Base-by-base conservation (phyloP, 2,329 filamentous ascomycete genomes). In the Penicillium sp. region DNA sequence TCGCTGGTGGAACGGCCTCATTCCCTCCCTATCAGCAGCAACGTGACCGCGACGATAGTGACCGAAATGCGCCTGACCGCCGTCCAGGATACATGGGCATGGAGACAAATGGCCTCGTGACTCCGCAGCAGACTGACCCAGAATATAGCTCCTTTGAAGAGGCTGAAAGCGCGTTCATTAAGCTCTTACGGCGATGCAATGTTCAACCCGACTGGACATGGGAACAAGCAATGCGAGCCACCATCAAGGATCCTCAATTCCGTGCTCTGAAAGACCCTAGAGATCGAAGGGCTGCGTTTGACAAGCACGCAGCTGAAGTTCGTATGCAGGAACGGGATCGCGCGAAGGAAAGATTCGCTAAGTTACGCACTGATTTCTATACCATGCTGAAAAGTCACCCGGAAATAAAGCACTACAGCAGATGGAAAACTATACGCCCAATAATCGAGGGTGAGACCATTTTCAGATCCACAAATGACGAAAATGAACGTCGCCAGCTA, bases 341-440 rank as follows among this genome's bases (percentile, higher is more conserved):
- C 64, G 92, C 92, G 69, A 93, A 96, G 74, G 93, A 97, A 76
- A 88, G 94, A 70, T 82, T 96, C 72, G 82, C 90, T 65, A 97
- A 97, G 78, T 82, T 97, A 68, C 90, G 91, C 67, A 83, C 89
- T 73, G 94, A 97, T 79, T 99, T 99, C 74, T 88, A 89, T 64
- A 92, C 87, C 55, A 99, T 99, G 94, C 83, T 99, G 63, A 91
- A 88, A 75, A 92, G 91, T 63, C 93, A 99, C 72, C 91, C 92
- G 60, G 94, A 99, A 74, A 97, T 99, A 74, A 94, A 92, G 73
- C 86, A 97, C 72, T 97, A 95, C 73, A 97, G 93, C 43, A 88
- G 91, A 60, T 99, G 94, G 94, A 96, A 91, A 81, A 97, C 91
- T 16, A 94, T 93, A 53, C 87, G 90, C 50, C 91, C 91, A 9